phyloP scores from a whole-genome alignment of 1,284 basidiomycete species.

The Leccinum huronense region DNA sequence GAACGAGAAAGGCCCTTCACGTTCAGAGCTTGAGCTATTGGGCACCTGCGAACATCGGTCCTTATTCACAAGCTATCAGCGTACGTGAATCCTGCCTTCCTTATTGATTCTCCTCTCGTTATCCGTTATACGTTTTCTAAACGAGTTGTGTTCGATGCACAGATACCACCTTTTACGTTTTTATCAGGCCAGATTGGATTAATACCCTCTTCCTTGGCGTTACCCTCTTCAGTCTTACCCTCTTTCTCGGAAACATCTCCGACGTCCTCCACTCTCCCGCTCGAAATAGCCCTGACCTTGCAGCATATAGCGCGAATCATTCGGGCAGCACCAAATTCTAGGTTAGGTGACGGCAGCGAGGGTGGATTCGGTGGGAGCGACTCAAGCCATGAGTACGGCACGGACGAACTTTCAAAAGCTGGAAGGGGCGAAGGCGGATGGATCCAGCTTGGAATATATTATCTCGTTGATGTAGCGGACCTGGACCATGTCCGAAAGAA shows the following conservation, averaged over 20 bases:
- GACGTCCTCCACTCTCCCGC: slow-evolving; percentile 42
- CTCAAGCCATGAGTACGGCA: not conserved
- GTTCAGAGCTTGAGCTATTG: slow-evolving; percentile 97
- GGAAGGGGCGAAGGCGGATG: slow-evolving; percentile 46
- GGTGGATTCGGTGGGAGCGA: slow-evolving; percentile 30
- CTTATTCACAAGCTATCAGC: slow-evolving; percentile 91
- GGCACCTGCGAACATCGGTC: slow-evolving; percentile 99
- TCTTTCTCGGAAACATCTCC: slow-evolving; percentile 6
- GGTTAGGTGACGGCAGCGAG: slow-evolving; percentile 26
- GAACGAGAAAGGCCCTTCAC: slow-evolving; percentile 72
- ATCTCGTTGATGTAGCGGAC: slow-evolving; percentile 49
- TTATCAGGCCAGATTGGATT: slow-evolving; percentile 96
- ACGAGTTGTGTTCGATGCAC: slow-evolving; percentile 4
- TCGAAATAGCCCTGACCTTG: slow-evolving; percentile 71
- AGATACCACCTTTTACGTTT: slow-evolving; percentile 76
- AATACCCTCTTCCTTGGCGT: slow-evolving; percentile 67
- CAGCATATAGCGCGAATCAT: slow-evolving; percentile 80
- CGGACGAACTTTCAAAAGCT: slow-evolving; percentile 1
- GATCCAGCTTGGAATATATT: slow-evolving; percentile 63
- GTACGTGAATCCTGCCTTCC: slow-evolving; percentile 44
- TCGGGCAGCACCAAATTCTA: slow-evolving; percentile 41
- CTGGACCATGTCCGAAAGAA: slow-evolving; percentile 46
- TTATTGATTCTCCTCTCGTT: slow-evolving; percentile 4
- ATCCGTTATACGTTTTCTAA: slow-evolving; percentile 5
- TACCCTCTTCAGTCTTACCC: slow-evolving; percentile 45